Conservation (phyloP, 2,329 filamentous ascomycete genomes). For the Cordyceps farinosa region DNA sequence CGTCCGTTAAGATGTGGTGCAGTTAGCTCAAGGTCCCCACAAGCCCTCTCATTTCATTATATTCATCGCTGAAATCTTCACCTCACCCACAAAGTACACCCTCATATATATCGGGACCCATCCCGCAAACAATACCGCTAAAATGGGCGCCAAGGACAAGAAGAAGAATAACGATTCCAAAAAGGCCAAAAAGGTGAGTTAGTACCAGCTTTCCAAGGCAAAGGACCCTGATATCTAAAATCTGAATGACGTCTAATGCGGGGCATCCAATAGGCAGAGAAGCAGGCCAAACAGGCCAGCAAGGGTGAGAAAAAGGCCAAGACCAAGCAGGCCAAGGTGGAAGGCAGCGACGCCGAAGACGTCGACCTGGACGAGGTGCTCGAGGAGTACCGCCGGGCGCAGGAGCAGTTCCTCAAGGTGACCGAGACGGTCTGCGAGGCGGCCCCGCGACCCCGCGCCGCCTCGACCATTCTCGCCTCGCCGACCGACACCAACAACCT, state of each 20-base stretch:
- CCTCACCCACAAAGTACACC: not conserved
- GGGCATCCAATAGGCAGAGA: slow-evolving; percentile 46
- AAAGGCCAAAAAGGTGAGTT: slow-evolving; percentile 46
- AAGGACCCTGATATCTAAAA: not conserved
- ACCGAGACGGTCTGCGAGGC: slow-evolving; percentile 71
- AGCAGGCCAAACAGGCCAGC: slow-evolving; percentile 76
- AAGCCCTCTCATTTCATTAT: not conserved
- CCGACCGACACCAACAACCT: slow-evolving; percentile 84
- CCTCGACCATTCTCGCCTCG: slow-evolving; percentile 77
- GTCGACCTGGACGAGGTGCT: slow-evolving; percentile 91
- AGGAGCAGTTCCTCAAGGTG: slow-evolving; percentile 91
- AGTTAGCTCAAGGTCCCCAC: slow-evolving; percentile 8
- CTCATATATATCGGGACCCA: not conserved
- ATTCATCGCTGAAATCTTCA: slow-evolving; percentile 9
- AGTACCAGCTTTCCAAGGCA: not conserved
- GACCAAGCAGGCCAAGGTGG: slow-evolving; percentile 62
- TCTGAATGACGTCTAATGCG: slow-evolving; percentile 13
- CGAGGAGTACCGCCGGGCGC: slow-evolving; percentile 86
- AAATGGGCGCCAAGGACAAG: slow-evolving; percentile 44
- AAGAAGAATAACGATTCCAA: slow-evolving; percentile 48
- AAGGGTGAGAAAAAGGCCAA: slow-evolving; percentile 87
- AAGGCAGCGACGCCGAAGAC: slow-evolving; percentile 86
- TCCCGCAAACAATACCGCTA: slow-evolving; percentile 32
- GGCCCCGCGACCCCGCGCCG: slow-evolving; percentile 75
- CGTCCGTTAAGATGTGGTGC: not conserved